Percentiles rank a stretch among this genome's conserved stretches.
Conservation (phyloP, 1,284 basidiomycete genomes). For the Ganoderma multipileum region DNA sequence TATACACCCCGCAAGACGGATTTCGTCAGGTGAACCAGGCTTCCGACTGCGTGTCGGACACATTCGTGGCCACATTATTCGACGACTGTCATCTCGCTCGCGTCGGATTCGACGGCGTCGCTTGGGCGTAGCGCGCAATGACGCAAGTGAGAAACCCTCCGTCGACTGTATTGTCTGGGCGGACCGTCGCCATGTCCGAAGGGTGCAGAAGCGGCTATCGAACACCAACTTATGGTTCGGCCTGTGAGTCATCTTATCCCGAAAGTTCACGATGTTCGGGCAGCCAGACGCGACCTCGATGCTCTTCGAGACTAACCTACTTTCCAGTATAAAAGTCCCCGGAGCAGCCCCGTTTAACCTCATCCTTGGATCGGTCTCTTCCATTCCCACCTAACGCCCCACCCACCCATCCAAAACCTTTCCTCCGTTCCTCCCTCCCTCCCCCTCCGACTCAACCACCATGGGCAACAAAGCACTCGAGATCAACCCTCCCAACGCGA, state of each 20-base stretch:
- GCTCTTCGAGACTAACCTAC: background rate
- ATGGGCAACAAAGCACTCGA: slow-evolving; percentile 38
- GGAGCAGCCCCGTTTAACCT: background rate
- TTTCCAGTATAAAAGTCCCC: slow-evolving; percentile 23
- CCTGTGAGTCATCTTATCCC: slow-evolving; percentile 17
- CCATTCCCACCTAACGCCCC: background rate
- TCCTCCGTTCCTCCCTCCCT: slow-evolving; percentile 7
- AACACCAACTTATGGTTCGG: slow-evolving; percentile 7
- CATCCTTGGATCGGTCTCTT: slow-evolving; percentile 13
- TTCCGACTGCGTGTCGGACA: slow-evolving; percentile 6
- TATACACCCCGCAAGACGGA: background rate
- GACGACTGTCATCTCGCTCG: slow-evolving; percentile 8
- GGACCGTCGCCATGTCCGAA: slow-evolving; percentile 17
- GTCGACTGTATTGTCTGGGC: slow-evolving; percentile 7
- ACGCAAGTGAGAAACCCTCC: slow-evolving; percentile 19
- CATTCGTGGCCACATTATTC: slow-evolving; percentile 11
- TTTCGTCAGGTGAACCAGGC: slow-evolving; percentile 1
- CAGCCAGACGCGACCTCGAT: slow-evolving; percentile 12
- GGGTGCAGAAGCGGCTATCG: slow-evolving; percentile 15
- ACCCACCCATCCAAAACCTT: slow-evolving; percentile 5
- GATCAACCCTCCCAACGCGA: slow-evolving; percentile 47
- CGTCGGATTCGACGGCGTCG: slow-evolving; percentile 13
- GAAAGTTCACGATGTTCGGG: slow-evolving; percentile 21
- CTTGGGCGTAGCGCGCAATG: slow-evolving; percentile 12
- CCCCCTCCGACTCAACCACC: slow-evolving; percentile 10